A percentile compares a stretch with the other conserved stretches of the same genome.
Evolutionary conservation across 2,329 filamentous ascomycete species (phyloP).

Genomic region (Aspergillus spinulosporus): DNA sequence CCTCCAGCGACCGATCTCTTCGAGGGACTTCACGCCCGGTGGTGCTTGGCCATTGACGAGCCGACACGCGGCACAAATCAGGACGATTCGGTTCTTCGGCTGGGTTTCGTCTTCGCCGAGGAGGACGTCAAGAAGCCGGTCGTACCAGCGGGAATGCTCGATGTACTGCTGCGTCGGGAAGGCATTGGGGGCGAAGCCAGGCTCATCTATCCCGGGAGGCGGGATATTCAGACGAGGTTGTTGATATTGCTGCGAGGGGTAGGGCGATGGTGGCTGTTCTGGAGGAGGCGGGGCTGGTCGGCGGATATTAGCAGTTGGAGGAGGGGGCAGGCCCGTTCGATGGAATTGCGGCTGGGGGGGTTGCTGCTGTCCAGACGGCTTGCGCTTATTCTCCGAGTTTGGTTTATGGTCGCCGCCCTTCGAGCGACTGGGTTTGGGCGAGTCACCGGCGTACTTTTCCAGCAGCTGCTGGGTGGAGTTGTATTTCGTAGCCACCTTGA

Average conservation of each 20-base stretch:
- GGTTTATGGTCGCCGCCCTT: slow-evolving; percentile 27
- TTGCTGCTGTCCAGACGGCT: slow-evolving; percentile 15
- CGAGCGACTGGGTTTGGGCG: slow-evolving; percentile 37
- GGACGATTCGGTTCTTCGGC: slow-evolving; percentile 82
- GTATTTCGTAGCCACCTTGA: slow-evolving; percentile 94
- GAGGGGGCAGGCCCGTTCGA: slow-evolving; percentile 59
- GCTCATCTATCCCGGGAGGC: slow-evolving; percentile 35
- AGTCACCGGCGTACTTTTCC: slow-evolving; percentile 83
- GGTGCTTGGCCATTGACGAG: slow-evolving; percentile 95
- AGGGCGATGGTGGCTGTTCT: slow-evolving; percentile 4
- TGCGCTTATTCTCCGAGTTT: slow-evolving; percentile 25
- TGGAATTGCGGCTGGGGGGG: slow-evolving; percentile 34
- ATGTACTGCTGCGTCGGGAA: slow-evolving; percentile 42
- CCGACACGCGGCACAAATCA: slow-evolving; percentile 80
- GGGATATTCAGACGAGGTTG: slow-evolving; percentile 24
- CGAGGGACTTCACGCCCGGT: slow-evolving; percentile 73
- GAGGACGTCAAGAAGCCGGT: slow-evolving; percentile 85
- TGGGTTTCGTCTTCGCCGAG: slow-evolving; percentile 93
- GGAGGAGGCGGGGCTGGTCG: slow-evolving; percentile 24
- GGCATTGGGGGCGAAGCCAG: slow-evolving; percentile 51
- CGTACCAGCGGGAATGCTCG: slow-evolving; percentile 76
- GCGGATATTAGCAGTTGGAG: slow-evolving; percentile 65
- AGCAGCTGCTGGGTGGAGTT: slow-evolving; percentile 90
- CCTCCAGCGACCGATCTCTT: slow-evolving; percentile 82
- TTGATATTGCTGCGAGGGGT: slow-evolving; percentile 2